phyloP scores from a whole-genome alignment of 768 basidiomycete species.

The Hericium coralloides region DNA sequence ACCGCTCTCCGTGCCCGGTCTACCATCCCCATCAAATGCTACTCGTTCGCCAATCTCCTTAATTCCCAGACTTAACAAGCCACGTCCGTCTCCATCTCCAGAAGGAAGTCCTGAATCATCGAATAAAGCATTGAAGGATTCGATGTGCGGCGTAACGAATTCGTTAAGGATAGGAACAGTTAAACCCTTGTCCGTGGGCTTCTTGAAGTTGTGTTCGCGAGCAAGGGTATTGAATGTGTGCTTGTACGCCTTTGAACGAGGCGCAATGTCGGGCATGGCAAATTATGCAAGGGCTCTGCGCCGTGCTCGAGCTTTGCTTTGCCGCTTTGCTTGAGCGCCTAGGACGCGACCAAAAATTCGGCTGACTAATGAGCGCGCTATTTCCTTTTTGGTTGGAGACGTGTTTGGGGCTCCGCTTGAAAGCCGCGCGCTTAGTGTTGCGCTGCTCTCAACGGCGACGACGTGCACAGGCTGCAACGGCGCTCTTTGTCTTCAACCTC shows the following conservation, averaged over 20 bases:
- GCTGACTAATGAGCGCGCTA: neutral
- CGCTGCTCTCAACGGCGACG: neutral
- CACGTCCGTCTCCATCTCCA: conserved; percentile 70
- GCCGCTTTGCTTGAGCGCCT: neutral
- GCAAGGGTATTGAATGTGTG: conserved; percentile 73
- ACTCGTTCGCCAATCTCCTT: conserved; percentile 86
- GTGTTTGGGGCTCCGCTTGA: conserved; percentile 2
- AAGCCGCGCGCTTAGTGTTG: neutral
- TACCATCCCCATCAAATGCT: conserved; percentile 76
- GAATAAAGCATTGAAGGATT: conserved; percentile 94
- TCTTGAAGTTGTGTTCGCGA: conserved; percentile 69
- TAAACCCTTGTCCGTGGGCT: conserved; percentile 60
- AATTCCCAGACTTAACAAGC: conserved; percentile 68
- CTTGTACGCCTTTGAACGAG: conserved; percentile 27
- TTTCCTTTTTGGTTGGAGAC: neutral
- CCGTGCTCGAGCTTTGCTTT: neutral
- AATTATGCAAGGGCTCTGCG: neutral
- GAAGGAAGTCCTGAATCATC: conserved; percentile 79
- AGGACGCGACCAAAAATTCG: neutral
- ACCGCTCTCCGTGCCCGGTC: conserved; percentile 42
- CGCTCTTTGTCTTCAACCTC: conserved; percentile 3
- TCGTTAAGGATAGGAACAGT: conserved; percentile 81
- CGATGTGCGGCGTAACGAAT: conserved; percentile 88
- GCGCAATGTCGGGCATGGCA: conserved; percentile 44
- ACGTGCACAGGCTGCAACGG: conserved; percentile 4